Conservation (phyloP, 805 yeast genomes). For the Barnettozyma botsteinii region DNA sequence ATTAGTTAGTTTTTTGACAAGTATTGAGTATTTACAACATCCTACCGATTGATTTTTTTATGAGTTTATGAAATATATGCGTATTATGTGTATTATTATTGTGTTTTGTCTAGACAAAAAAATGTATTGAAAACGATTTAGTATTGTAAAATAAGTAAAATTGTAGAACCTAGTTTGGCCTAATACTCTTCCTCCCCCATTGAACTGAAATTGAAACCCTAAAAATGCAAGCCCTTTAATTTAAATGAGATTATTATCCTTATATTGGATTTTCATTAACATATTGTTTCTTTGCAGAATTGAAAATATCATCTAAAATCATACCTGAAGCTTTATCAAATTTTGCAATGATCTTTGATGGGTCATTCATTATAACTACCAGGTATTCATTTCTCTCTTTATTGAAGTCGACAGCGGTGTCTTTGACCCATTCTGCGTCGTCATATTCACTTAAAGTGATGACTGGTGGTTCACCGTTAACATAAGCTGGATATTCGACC, state of each 20-base stretch:
- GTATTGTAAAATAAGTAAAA: no score
- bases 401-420: slow-evolving; percentile 42
- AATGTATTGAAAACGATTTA: no score
- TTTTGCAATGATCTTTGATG: slow-evolving; percentile 38
- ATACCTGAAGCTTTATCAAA: slow-evolving; percentile 33
- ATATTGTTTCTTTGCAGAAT: slow-evolving; percentile 36
- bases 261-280: no score
- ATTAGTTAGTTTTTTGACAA: no score
- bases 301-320: slow-evolving; percentile 39
- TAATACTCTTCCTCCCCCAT: no score
- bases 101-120: neutral
- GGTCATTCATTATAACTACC: slow-evolving; percentile 41
- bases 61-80: neutral
- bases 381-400: slow-evolving; percentile 28
- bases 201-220: no score
- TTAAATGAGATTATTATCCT: no score
- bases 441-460: slow-evolving; percentile 43
- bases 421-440: slow-evolving; percentile 44
- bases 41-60: neutral
- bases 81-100: neutral
- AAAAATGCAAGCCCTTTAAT: no score
- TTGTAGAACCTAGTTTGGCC: no score
- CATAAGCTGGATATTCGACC: slow-evolving; percentile 35
- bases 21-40: no score
- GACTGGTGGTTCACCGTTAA: slow-evolving; percentile 42